Percentiles rank a stretch among this genome's conserved stretches.
Evolutionary conservation across 768 basidiomycete genomes (phyloP).

Genomic region (Melanogaster broomeanus): DNA sequence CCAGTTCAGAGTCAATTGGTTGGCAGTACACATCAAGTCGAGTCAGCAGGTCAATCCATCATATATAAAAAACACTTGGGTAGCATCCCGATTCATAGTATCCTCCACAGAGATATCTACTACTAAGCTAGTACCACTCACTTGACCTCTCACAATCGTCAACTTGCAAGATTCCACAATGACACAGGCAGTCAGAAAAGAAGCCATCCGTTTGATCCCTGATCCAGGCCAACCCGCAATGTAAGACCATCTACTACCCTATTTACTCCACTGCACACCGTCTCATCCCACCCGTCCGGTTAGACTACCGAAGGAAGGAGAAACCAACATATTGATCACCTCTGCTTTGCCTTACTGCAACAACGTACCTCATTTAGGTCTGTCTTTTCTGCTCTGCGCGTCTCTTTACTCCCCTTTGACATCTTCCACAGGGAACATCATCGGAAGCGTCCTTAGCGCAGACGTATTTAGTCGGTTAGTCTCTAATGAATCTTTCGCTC

Average conservation of each 20-base stretch:
- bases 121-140: background rate
- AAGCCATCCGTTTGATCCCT: conserved; percentile 51
- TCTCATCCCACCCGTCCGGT: background rate
- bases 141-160: background rate
- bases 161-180: conserved; percentile 29
- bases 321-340: conserved; percentile 88
- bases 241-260: conserved; percentile 38
- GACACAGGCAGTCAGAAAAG: conserved; percentile 57
- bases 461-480: conserved; percentile 94
- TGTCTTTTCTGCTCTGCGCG: conserved; percentile 26
- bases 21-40: no score
- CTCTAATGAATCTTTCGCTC: background rate
- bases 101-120: no score
- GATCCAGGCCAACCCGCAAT: conserved; percentile 52
- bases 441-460: conserved; percentile 94
- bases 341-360: conserved; percentile 97
- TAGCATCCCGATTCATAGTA: no score
- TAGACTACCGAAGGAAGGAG: conserved; percentile 81
- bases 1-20: no score
- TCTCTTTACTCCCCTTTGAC: conserved; percentile 9
- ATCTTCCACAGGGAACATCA: conserved; percentile 68
- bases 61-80: no score
- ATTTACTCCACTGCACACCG: background rate
- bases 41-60: no score
- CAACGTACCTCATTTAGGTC: conserved; percentile 95